Base-by-base conservation (phyloP, 2,329 filamentous ascomycete species). In the Thelonectria rubi region DNA sequence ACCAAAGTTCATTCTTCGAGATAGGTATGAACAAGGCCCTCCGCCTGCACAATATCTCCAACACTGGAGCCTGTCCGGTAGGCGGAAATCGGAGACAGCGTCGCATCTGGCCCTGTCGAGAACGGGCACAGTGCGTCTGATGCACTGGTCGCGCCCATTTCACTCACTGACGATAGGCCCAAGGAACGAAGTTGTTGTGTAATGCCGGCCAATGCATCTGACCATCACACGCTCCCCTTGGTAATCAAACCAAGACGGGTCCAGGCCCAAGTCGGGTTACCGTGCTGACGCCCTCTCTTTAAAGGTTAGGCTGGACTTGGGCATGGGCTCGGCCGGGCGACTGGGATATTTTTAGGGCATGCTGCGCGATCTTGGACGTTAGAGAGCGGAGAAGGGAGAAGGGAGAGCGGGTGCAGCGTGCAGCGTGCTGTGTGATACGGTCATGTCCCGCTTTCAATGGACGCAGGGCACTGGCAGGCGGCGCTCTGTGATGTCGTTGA, bases 331-430 rank as follows among this genome's bases (percentile, higher is more conserved):
- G 46, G 55, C 55, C 21, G 50, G 55, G 50, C 52, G 46, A 49
- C 51, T 32, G 57, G 55, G 46, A 43, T 54, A 57, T 55, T 65
- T 64, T 63, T 63, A 48, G 53, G 57, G 55, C 53, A 47, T 47
- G 43, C 43, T 14, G 43, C 15, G 43, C 21, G 43, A 20, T 15
- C 43, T 26, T 15, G 26, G 15, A 32, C n/a, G 17, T 34, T 47
- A 5, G 43, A 12, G 17, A 10, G 11, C n/a, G n/a, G 21, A n/a
- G 43, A 8, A 3, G 15, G 11, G 11, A 39, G 4, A 39, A 8
- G 3, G 11, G 34, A 39, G 24, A 24, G 24, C 24, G 24, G 24
- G 24, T 24, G 24, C 24, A 4, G 24, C 24, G 7, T 24, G 24
- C 24, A 4, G 24, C 24, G 24, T 24, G 24, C 24, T 24, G 24